Evolutionary conservation across 139 green algal genomes (phyloP), one percentile per base, ranked within the genome.

Genomic region (Tetraselmis striata): DNA sequence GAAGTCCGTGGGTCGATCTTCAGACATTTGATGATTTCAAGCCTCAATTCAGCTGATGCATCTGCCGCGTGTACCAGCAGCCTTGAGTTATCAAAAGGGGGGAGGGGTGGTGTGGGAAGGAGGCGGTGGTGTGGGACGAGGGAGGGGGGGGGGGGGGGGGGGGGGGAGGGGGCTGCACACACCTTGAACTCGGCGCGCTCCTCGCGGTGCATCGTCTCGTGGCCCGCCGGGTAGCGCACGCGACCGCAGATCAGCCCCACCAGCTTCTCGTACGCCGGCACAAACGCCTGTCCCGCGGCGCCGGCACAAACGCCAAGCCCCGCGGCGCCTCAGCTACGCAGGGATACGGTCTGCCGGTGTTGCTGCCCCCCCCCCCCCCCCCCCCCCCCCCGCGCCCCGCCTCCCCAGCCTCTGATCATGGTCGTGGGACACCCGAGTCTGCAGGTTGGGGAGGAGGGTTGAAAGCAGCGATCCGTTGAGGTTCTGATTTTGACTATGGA

Each of bases 131-230:
- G n/a, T n/a, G n/a, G n/a, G n/a, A n/a, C n/a, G n/a, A n/a, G n/a
- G n/a, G n/a, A n/a, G n/a, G n/a, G n/a, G n/a, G n/a, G n/a, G n/a
- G n/a, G n/a, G n/a, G n/a, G n/a, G n/a, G n/a, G n/a, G n/a, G n/a
- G n/a, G n/a, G n/a, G n/a, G n/a, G n/a, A n/a, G n/a, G n/a, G n/a
- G n/a, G n/a, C n/a, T n/a, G n/a, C n/a, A n/a, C n/a, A n/a, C n/a
- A n/a, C 81, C 80, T 92, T 93, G 84, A 96, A 96, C 30, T 96
- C 93, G 24, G 79, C 80, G 30, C 85, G 83, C 80, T 94, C 90
- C 29, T 96, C 92, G 24, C 85, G 85, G n/a, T 88, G 82, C 92
- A 84, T 91, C 0, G 59, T 59, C 29, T 89, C 84, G 28, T 86
- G 91, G 32, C 83, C 79, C 2, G 83, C 32, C 0, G 89, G 87